Evolutionary conservation across 805 yeast species (phyloP), one percentile per base, ranked within the genome.

Genomic region (Wickerhamiella bombiphila): DNA sequence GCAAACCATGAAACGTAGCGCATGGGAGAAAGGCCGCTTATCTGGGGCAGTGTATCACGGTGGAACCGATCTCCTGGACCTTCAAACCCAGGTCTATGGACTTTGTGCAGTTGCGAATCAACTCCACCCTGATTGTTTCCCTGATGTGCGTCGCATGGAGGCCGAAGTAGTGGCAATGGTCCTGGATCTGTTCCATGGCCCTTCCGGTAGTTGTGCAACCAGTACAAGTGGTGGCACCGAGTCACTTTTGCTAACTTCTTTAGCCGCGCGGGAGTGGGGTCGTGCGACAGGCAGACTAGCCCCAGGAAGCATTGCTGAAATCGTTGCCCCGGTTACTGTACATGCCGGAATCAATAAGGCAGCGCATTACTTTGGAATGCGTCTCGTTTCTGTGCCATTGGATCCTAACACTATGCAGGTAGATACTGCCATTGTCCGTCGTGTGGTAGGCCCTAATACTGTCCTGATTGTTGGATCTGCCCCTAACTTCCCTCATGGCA

Each of bases 1-100:
- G 35, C 33, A 48, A 14, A 35, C 29, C 9, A 47, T 85, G 46
- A 68, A 74, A 39, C 82, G 80, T 46, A 64, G 82, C 1, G 77
- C 75, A 39, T 88, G 96, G 95, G 69, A 76, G 53, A 64, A 66
- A 30, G 98, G 98, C 4, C 68, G 74, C 47, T 79, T 88, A 3
- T 80, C 93, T 14, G 98, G 98, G 4, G 97, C 96, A 0, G 96
- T 88, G 8, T 88, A 88, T 52, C 97, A 91, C 51, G 96, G 97
- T 22, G 96, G 96, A 11, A 63, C 67, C n/a, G 81, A 80, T 22
- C 59, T 88, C 38, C 65, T 80, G 28, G 61, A 68, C 28, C 62
- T 91, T 26, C 97, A 91, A 58, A 61, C 91, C 6, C 58, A 68
- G 39, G 91, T 94, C 0, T 86, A 73, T 56, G 69, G 73, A 37